Evolutionary conservation across 352 stramenopile species (phyloP).

Genomic region (Phytophthora pinifolia): DNA sequence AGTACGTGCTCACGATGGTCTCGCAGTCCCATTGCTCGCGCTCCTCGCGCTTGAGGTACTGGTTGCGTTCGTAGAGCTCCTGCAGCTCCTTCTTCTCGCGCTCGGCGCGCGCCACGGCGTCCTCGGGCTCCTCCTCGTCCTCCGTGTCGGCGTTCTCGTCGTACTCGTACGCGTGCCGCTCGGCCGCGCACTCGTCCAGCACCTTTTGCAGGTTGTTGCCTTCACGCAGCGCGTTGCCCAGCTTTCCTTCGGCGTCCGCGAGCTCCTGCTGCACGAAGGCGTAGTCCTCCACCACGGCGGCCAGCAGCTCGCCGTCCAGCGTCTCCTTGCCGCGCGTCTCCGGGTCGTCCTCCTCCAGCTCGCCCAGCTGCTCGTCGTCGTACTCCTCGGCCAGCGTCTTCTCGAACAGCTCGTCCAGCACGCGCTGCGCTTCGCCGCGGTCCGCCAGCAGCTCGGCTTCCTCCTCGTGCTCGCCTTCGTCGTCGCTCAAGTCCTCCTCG

Average conservation of each 20-base stretch:
- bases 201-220: constrained; percentile 77
- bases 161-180: constrained; percentile 60
- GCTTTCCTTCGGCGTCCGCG: constrained; percentile 70
- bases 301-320: constrained; percentile 66
- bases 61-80: constrained; percentile 57
- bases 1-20: constrained; percentile 98
- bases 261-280: constrained; percentile 69
- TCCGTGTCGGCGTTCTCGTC: constrained; percentile 42
- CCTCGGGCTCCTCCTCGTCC: constrained; percentile 45
- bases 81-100: constrained; percentile 43
- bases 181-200: constrained; percentile 63
- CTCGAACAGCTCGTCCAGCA: constrained; percentile 89
- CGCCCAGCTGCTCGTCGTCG: constrained; percentile 74
- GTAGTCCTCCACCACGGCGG: constrained; percentile 78
- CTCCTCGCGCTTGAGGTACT: constrained; percentile 63
- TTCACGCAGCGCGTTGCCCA: constrained; percentile 69
- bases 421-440: constrained; percentile 78
- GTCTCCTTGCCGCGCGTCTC: constrained; percentile 70
- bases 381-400: constrained; percentile 84
- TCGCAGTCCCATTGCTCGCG: constrained; percentile 95
- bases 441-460: constrained; percentile 39
- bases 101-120: constrained; percentile 25
- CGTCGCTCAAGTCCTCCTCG: constrained; percentile 55
- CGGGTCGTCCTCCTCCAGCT: constrained; percentile 76
- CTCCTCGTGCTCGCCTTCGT: constrained; percentile 28